Conservation (phyloP, 306 rosid genomes). For the Glycine latifolia region DNA sequence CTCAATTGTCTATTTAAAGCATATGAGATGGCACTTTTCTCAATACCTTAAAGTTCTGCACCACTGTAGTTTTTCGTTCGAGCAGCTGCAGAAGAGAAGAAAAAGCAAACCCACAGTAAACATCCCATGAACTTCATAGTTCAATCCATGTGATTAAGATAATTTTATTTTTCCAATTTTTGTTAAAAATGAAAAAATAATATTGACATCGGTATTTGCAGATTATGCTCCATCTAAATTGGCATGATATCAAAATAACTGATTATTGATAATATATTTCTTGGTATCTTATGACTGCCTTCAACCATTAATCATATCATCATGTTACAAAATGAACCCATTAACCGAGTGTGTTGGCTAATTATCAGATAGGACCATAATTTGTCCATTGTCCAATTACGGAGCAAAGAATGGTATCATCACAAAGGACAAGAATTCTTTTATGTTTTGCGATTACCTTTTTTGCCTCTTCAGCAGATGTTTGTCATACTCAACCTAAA, state of each 20-base stretch:
- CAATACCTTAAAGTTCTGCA: slow-evolving; percentile 99
- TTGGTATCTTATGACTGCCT: slow-evolving; percentile 1
- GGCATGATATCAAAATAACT: slow-evolving; percentile 35
- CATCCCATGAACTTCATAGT: slow-evolving; percentile 32
- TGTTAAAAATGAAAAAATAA: slow-evolving; percentile 14
- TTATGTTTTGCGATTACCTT: too few relatives aligned
- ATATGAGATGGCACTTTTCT: slow-evolving; percentile 96
- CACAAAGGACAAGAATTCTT: too few relatives aligned
- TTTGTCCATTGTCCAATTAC: too few relatives aligned
- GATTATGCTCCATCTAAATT: slow-evolving; percentile 25
- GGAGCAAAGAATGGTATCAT: too few relatives aligned
- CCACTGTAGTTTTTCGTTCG: slow-evolving; percentile 97
- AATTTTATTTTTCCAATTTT: slow-evolving; percentile 9
- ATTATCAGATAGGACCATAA: too few relatives aligned
- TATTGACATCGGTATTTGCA: slow-evolving; percentile 10
- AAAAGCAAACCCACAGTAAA: slow-evolving; percentile 36
- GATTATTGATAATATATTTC: slow-evolving; percentile 1
- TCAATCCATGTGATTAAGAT: slow-evolving; percentile 15
- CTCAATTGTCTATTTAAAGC: slow-evolving; percentile 96
- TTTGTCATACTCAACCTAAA: too few relatives aligned
- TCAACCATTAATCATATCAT: slow-evolving; percentile 9
- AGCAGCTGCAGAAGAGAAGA: slow-evolving; percentile 72
- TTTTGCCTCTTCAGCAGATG: too few relatives aligned
- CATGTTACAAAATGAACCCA: not conserved
- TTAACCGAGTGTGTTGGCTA: too few relatives aligned